A percentile compares a stretch with the other conserved stretches of the same genome.
These are phyloP conservation scores for Penicillium rolfsii DNA, from an alignment of 2,329 filamentous ascomycete species.

Conservation along the genomic window DNA sequence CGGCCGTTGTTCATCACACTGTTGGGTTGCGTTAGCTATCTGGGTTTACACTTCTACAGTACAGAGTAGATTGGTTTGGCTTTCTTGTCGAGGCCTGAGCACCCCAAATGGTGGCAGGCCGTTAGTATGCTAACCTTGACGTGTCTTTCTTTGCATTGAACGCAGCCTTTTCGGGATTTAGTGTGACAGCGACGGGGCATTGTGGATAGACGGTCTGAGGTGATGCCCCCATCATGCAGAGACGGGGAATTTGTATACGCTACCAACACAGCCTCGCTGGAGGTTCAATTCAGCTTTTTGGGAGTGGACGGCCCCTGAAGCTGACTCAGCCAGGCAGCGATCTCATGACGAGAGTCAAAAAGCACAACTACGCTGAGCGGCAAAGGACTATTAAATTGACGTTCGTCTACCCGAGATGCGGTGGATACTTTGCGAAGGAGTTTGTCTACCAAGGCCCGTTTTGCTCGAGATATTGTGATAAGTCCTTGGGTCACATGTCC, in stretches of 20 bases:
- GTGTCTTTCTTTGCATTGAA: slow-evolving; percentile 19
- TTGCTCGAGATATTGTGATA: no score
- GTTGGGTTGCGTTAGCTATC: not conserved
- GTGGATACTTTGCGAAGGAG: no score
- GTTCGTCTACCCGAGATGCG: no score
- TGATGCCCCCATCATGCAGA: slow-evolving; percentile 1
- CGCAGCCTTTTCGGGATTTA: slow-evolving; percentile 18
- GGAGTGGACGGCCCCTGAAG: not conserved
- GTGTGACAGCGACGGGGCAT: slow-evolving; percentile 21
- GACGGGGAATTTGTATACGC: not conserved
- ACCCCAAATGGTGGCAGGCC: not conserved
- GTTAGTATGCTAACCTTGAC: slow-evolving; percentile 15
- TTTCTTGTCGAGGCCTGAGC: not conserved
- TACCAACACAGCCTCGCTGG: not conserved
- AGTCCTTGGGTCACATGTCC: no score
- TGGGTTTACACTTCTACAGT: not conserved
- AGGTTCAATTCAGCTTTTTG: not conserved
- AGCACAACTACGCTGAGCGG: no score
- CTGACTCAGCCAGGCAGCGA: slow-evolving; percentile 6
- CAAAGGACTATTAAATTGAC: no score
- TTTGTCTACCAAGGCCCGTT: no score
- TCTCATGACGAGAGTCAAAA: not conserved
- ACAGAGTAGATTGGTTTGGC: not conserved
- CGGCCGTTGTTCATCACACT: slow-evolving; percentile 17
- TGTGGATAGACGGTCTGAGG: not conserved